Base-by-base conservation (phyloP, 805 yeast species). In the Lipomyces sp. region DNA sequence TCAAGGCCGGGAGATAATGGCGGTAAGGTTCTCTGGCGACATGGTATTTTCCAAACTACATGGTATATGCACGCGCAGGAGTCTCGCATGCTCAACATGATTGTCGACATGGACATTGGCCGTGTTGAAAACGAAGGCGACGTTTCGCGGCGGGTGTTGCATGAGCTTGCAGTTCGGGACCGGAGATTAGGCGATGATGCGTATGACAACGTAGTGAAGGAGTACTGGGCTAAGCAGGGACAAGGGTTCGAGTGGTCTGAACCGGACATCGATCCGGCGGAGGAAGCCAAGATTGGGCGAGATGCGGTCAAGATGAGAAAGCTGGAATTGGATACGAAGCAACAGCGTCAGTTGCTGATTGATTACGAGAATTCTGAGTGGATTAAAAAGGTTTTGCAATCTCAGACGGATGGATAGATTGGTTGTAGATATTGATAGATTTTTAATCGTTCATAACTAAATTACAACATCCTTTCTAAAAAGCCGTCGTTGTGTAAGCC, bases 221-320 rank as follows among this genome's bases (percentile, higher is more conserved):
- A 92, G 72, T 90, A 90, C 78, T 90, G 97, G 97, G 86, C 90
- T 74, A 83, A 89, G 53, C 90, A 91, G 6, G 97, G 97, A 37
- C 93, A 88, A 63, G 92, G 92, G 13, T 90, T 90, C 74, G 90
- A 88, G 67, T 90, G 97, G 97, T 88, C 85, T 11, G 97, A 90
- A 74, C 96, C 96, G 0, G 97, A 90, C 75, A 89, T 89, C 74
- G 97, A 91, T 74, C 97, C 97, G 0, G 96, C 95, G 0, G 92
- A 87, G 29, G 67, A 66, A 33, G 65, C 54, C 18, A 67, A 67
- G 53, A 8, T 51, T 11, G 61, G 45, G 13, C 60, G 70, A 3
- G 70, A 69, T 86, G 63, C 55, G 15, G 62, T 37, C 58, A 64
- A 66, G 35, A 13, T 53, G 58, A 57, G 56, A 54, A 37, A 15